Evolutionary conservation across 1,139 yeast species (phyloP).

Genomic region (Schwanniomyces etchellsii): DNA sequence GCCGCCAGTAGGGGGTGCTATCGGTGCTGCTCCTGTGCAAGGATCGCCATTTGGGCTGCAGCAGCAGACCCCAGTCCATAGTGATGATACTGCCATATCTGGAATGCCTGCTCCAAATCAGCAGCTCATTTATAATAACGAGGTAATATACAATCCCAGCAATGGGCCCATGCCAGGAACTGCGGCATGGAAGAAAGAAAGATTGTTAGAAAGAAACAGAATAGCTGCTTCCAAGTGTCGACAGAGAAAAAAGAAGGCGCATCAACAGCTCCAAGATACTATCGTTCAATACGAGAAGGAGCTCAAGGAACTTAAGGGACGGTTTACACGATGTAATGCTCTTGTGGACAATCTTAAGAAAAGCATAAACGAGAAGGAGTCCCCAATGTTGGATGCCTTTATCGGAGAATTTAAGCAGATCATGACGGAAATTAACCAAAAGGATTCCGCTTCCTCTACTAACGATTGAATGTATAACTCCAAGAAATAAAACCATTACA

Average conservation of each 20-base stretch:
- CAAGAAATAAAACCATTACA: too few relatives aligned
- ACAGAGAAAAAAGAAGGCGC: constrained; percentile 69
- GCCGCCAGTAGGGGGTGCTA: neutral
- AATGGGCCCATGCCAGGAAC: constrained; percentile 74
- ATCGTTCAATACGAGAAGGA: constrained; percentile 43
- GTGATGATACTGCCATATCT: too few relatives aligned
- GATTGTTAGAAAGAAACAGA: constrained; percentile 63
- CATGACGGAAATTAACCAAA: too few relatives aligned
- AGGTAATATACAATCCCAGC: constrained; percentile 58
- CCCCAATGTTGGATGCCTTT: neutral
- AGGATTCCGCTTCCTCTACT: too few relatives aligned
- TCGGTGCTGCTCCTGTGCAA: neutral
- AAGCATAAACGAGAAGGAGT: neutral
- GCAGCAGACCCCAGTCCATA: neutral
- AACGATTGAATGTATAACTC: too few relatives aligned
- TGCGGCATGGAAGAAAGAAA: constrained; percentile 71
- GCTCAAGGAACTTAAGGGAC: constrained; percentile 33
- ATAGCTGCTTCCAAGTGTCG: constrained; percentile 76
- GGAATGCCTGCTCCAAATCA: constrained; percentile 54
- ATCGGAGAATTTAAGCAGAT: too few relatives aligned
- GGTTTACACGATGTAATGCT: constrained; percentile 10
- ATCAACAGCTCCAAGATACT: constrained; percentile 56
- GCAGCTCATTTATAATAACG: constrained; percentile 51
- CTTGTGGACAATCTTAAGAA: neutral
- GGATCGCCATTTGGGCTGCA: neutral